Conservation (phyloP, 2,329 filamentous ascomycete genomes). For the Diaporthe amygdali region DNA sequence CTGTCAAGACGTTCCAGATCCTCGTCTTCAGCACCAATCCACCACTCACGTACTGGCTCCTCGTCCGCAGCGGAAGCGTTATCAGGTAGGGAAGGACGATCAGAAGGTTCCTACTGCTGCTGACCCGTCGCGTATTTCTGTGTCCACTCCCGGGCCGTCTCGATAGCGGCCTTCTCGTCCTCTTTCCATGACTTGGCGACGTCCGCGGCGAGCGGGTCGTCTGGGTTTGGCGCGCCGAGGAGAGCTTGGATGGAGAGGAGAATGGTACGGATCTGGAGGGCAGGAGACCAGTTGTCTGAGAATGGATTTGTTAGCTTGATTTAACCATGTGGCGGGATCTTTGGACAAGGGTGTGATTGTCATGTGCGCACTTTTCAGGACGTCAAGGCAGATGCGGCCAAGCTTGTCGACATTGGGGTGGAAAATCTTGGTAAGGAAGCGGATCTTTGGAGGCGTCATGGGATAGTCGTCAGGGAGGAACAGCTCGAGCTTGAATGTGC, state of each 20-base stretch:
- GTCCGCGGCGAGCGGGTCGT: constrained; percentile 97
- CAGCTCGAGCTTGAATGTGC: constrained; percentile 94
- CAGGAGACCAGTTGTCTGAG: constrained; percentile 96
- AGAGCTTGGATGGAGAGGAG: constrained; percentile 98
- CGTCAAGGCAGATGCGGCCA: constrained; percentile 94
- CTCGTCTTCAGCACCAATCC: neutral
- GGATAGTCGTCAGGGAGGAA: constrained; percentile 99
- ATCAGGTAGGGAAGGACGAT: neutral
- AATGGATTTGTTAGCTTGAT: neutral
- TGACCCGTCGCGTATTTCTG: constrained; percentile 69
- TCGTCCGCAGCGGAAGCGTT: neutral
- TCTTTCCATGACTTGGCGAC: constrained; percentile 99
- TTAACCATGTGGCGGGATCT: neutral
- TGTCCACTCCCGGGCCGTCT: constrained; percentile 93
- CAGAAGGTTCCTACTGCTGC: constrained; percentile 15
- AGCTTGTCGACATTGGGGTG: constrained; percentile 99
- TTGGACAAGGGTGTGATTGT: neutral
- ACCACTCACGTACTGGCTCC: neutral
- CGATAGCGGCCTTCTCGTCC: constrained; percentile 89
- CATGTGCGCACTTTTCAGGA: constrained; percentile 80
- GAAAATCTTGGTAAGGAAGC: constrained; percentile 98
- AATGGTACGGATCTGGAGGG: constrained; percentile 96
- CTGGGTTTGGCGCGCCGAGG: constrained; percentile 93
- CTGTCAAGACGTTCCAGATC: neutral
- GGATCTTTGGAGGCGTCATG: constrained; percentile 98